These are phyloP conservation scores for Yamadazyma diddensiae DNA, from an alignment of 1,139 yeast genomes.

Conservation along the genomic window DNA sequence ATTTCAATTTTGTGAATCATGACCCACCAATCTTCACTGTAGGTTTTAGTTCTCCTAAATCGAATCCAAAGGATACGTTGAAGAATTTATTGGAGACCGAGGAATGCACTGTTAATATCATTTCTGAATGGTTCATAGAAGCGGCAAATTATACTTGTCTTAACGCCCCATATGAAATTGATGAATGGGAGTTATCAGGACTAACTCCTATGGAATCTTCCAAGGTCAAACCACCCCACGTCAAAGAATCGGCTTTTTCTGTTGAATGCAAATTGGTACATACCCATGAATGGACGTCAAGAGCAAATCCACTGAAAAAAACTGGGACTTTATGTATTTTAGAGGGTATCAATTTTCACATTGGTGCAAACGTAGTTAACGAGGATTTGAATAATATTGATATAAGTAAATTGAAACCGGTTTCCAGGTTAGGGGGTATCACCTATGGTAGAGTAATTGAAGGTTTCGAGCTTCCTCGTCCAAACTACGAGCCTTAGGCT, in stretches of 20 bases:
- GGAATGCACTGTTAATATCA: constrained; percentile 54
- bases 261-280: constrained; percentile 49
- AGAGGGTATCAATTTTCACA: constrained; percentile 57
- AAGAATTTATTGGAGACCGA: constrained; percentile 47
- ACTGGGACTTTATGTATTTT: constrained; percentile 44
- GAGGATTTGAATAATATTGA: constrained; percentile 34
- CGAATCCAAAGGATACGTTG: constrained; percentile 47
- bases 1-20: constrained; percentile 42
- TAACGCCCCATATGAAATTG: constrained; percentile 45
- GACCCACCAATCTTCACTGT: constrained; percentile 60
- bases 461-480: constrained; percentile 45
- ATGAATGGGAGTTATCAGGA: constrained; percentile 56
- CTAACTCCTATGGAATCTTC: constrained; percentile 44
- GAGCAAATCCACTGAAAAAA: constrained; percentile 27
- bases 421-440: constrained; percentile 54
- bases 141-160: constrained; percentile 53
- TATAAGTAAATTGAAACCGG: constrained; percentile 47
- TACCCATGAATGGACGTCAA: constrained; percentile 46
- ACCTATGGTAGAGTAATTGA: constrained; percentile 42
- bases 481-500: constrained; percentile 18
- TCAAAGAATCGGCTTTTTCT: constrained; percentile 58
- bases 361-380: constrained; percentile 50
- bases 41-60: constrained; percentile 42
- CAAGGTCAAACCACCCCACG: constrained; percentile 50
- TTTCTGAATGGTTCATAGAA: constrained; percentile 62